These are phyloP conservation scores for Trypanosomatidae sp. DNA, from an alignment of 208 protist genomes.

Conservation along the genomic window DNA sequence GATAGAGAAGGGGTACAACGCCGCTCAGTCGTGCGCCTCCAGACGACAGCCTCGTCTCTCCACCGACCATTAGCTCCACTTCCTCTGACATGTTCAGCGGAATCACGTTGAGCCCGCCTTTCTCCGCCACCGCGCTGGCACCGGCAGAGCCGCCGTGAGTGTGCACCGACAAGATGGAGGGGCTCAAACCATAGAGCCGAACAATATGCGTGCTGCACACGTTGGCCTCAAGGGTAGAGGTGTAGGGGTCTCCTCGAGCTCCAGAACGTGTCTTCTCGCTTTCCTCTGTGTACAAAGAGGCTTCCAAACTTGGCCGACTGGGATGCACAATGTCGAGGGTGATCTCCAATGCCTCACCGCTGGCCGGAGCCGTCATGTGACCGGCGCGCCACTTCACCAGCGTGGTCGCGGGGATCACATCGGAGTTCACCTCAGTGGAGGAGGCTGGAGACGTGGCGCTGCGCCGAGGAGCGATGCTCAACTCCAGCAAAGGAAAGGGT, in stretches of 20 bases:
- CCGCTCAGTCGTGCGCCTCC: background rate
- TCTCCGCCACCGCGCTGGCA: background rate
- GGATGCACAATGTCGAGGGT: conserved; percentile 17
- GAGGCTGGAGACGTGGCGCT: too few species aligned
- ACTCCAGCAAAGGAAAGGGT: conserved; percentile 7
- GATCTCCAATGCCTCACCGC: conserved; percentile 9
- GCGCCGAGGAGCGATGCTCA: background rate
- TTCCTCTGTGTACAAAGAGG: background rate
- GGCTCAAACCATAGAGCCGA: conserved; percentile 21
- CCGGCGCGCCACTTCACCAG: conserved; percentile 13
- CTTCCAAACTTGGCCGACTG: background rate
- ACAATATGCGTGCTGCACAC: conserved; percentile 18
- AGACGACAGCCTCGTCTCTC: background rate
- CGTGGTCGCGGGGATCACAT: background rate
- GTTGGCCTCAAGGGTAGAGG: conserved; percentile 18
- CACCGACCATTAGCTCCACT: conserved; percentile 22
- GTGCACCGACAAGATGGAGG: background rate
- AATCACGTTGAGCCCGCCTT: conserved; percentile 3
- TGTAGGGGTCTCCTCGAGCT: conserved; percentile 1
- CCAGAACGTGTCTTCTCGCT: background rate
- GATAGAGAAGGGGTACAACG: conserved; percentile 27
- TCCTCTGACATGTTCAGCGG: conserved; percentile 18
- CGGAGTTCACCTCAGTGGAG: background rate
- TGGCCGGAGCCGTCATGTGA: background rate
- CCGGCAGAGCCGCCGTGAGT: background rate